These are phyloP conservation scores for Deinandra increscens DNA, from an alignment of 129 eudicot species.

Conservation along the genomic window DNA sequence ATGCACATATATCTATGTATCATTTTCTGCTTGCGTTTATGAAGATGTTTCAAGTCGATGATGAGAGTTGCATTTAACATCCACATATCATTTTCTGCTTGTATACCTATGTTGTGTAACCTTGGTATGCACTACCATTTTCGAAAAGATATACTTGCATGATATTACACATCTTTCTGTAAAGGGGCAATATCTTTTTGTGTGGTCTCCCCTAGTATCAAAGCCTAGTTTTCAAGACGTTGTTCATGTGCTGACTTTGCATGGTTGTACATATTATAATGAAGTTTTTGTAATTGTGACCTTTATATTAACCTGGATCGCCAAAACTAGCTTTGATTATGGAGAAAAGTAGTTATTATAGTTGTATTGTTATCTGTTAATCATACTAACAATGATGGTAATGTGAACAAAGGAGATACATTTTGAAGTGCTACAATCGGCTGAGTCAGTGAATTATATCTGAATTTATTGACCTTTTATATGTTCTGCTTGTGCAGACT, in stretches of 20 bases:
- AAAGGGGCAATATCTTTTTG: no score
- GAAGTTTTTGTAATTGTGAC: not conserved
- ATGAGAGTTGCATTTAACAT: not conserved
- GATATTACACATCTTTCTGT: no score
- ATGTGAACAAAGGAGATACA: not conserved
- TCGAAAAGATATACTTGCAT: no score
- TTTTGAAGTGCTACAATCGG: no score
- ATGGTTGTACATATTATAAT: not conserved
- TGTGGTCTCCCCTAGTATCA: not conserved
- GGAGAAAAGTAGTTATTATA: not conserved
- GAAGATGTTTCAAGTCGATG: not conserved
- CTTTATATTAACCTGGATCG: not conserved
- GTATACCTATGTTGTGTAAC: no score
- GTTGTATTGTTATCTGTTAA: not conserved
- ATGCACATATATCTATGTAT: no score
- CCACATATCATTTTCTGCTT: no score
- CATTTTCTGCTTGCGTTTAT: no score
- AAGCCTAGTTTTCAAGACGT: not conserved
- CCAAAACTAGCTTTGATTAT: not conserved
- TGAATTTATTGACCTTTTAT: not conserved
- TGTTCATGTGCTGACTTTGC: not conserved
- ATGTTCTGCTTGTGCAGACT: conserved; percentile 45
- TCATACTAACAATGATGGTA: not conserved
- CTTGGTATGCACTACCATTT: no score
- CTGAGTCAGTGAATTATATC: not conserved